Evolutionary conservation across 2,329 filamentous ascomycete species (phyloP).

Genomic region (Neophaeococcomyces mojaviensis): DNA sequence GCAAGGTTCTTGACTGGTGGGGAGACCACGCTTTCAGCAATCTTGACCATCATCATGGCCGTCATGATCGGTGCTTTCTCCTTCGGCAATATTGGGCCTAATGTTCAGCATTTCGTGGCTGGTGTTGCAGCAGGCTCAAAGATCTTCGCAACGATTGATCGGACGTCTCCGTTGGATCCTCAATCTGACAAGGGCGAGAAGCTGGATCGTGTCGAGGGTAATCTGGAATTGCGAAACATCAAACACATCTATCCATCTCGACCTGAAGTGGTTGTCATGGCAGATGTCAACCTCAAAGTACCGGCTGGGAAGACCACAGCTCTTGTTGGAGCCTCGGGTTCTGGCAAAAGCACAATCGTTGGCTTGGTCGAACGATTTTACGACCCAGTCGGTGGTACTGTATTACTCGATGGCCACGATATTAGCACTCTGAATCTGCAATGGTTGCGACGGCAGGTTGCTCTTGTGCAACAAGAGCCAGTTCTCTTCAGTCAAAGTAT

Average conservation of each 20-base stretch:
- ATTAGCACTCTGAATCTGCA: slow-evolving; percentile 73
- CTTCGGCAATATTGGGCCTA: slow-evolving; percentile 77
- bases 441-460: slow-evolving; percentile 88
- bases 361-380: slow-evolving; percentile 93
- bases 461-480: slow-evolving; percentile 88
- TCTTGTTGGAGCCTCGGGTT: slow-evolving; percentile 86
- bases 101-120: slow-evolving; percentile 77
- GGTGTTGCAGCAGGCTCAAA: slow-evolving; percentile 78
- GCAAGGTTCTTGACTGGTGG: slow-evolving; percentile 63
- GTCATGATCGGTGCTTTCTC: slow-evolving; percentile 92
- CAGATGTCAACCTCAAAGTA: slow-evolving; percentile 69
- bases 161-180: slow-evolving; percentile 74
- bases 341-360: slow-evolving; percentile 90
- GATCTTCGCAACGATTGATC: slow-evolving; percentile 91
- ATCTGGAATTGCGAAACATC: slow-evolving; percentile 71
- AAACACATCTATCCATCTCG: slow-evolving; percentile 93
- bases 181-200: slow-evolving; percentile 62
- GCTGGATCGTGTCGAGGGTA: slow-evolving; percentile 65
- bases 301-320: slow-evolving; percentile 89
- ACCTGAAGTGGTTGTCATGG: slow-evolving; percentile 82
- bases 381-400: slow-evolving; percentile 69
- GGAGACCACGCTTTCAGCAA: slow-evolving; percentile 58
- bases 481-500: slow-evolving; percentile 86
- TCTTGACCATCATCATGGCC: slow-evolving; percentile 80
- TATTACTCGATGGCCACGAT: slow-evolving; percentile 76